These are phyloP conservation scores for Acanthamoeba lenticulata DNA, from an alignment of 208 protist species.

Conservation along the genomic window DNA sequence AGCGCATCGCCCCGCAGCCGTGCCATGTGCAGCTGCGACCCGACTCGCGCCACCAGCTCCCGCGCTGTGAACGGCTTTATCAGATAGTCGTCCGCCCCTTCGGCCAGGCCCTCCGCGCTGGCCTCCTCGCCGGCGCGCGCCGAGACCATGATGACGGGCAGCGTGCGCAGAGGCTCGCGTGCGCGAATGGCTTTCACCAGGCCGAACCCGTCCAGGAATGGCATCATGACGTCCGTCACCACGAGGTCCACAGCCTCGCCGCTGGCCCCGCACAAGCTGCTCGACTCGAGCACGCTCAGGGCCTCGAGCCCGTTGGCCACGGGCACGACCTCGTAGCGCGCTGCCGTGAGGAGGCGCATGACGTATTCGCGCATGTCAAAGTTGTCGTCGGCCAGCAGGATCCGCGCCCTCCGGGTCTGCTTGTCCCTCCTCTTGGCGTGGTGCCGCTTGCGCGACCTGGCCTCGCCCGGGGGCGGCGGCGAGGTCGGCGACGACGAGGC, in stretches of 20 bases:
- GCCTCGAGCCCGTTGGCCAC: constrained; percentile 52
- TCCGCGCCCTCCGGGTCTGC: not conserved
- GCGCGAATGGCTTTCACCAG: not conserved
- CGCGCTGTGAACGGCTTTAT: constrained; percentile 66
- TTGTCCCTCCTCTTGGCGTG: not conserved
- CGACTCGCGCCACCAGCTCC: constrained; percentile 44
- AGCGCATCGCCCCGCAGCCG: not conserved
- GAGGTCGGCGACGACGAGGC: not conserved
- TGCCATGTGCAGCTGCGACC: not conserved
- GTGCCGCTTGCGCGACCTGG: not conserved
- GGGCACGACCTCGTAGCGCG: constrained; percentile 19
- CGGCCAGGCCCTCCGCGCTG: constrained; percentile 49
- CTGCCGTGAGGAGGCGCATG: not conserved
- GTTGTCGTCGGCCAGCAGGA: constrained; percentile 68
- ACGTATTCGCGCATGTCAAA: constrained; percentile 69
- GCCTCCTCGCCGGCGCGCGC: constrained; percentile 69
- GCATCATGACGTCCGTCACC: constrained; percentile 74
- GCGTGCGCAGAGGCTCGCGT: not conserved
- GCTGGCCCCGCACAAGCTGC: too few relatives aligned
- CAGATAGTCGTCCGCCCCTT: constrained; percentile 73
- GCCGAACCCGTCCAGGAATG: constrained; percentile 67
- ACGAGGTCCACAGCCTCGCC: constrained; percentile 60
- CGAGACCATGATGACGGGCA: constrained; percentile 72
- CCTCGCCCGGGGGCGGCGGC: not conserved
- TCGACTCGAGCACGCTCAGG: not conserved